Evolutionary conservation across 2,329 filamentous ascomycete species (phyloP).

Genomic region (Dactylellina leptospora): DNA sequence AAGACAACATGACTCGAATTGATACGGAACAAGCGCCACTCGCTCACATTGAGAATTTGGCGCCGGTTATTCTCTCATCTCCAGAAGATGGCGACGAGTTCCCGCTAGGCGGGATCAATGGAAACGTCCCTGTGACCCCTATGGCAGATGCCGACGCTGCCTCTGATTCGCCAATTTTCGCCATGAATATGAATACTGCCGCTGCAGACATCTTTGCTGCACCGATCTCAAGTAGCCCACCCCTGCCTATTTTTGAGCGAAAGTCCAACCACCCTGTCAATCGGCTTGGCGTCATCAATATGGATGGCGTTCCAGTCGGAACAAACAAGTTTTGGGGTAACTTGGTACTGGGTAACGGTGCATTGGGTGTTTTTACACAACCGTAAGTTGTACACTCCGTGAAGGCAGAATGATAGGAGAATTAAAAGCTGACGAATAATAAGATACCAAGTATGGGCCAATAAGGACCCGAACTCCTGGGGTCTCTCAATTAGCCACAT

Average conservation of each 20-base stretch:
- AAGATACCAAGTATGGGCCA: slow-evolving; percentile 77
- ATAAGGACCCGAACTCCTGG: slow-evolving; percentile 74
- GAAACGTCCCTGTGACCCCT: not conserved
- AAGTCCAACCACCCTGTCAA: slow-evolving; percentile 69
- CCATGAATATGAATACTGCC: not conserved
- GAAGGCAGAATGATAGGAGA: too few relatives aligned
- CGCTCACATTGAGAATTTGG: slow-evolving; percentile 27
- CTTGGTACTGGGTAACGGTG: slow-evolving; percentile 34
- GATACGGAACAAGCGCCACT: too few relatives aligned
- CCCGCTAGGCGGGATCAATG: slow-evolving; percentile 17
- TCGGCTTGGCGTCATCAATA: slow-evolving; percentile 64
- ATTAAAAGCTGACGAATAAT: too few relatives aligned
- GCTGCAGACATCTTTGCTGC: slow-evolving; percentile 30
- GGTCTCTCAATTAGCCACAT: slow-evolving; percentile 81
- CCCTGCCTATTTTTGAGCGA: slow-evolving; percentile 64
- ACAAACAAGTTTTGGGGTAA: slow-evolving; percentile 74
- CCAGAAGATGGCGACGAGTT: slow-evolving; percentile 33
- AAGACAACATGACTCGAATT: slow-evolving; percentile 27
- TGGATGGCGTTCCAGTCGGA: slow-evolving; percentile 65
- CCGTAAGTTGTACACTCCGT: slow-evolving; percentile 74
- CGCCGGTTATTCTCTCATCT: slow-evolving; percentile 39
- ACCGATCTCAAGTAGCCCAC: slow-evolving; percentile 67
- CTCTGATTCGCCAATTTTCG: not conserved
- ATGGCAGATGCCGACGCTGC: slow-evolving; percentile 2
- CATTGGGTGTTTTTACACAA: slow-evolving; percentile 39